Percentiles rank a stretch among this genome's conserved stretches.
Conservation (phyloP, 2,329 filamentous ascomycete genomes). For the Emmonsiellopsis sp. region DNA sequence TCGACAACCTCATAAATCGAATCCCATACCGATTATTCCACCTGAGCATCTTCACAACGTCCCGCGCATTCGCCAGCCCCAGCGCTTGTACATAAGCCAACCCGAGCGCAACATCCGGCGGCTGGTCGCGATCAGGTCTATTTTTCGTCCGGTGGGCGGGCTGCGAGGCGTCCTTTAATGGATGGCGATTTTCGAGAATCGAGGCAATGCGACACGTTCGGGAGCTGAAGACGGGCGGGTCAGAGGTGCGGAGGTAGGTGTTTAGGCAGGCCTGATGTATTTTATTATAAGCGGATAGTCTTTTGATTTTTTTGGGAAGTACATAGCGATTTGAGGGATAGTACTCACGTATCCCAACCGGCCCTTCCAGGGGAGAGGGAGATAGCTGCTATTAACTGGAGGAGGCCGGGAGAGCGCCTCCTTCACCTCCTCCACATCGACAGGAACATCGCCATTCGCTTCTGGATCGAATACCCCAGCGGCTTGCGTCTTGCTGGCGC, state of each 20-base stretch:
- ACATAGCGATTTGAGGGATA: background rate
- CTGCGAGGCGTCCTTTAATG: constrained; percentile 62
- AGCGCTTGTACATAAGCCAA: constrained; percentile 66
- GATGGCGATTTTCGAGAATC: constrained; percentile 80
- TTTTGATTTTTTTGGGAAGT: background rate
- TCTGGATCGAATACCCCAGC: constrained; percentile 39
- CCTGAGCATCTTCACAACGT: constrained; percentile 73
- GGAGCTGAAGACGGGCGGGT: constrained; percentile 79
- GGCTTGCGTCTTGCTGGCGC: constrained; percentile 1
- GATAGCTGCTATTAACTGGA: constrained; percentile 69
- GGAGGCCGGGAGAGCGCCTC: constrained; percentile 56
- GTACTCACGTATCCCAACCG: constrained; percentile 71
- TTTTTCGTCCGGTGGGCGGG: constrained; percentile 81
- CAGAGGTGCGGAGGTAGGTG: constrained; percentile 75
- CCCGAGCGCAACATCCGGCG: constrained; percentile 59
- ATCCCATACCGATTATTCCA: constrained; percentile 94
- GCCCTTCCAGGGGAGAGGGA: constrained; percentile 86
- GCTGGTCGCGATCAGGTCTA: constrained; percentile 63
- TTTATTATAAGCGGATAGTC: constrained; percentile 15
- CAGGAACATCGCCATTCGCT: constrained; percentile 41
- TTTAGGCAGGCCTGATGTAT: constrained; percentile 66
- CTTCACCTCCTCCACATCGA: constrained; percentile 48
- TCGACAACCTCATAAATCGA: constrained; percentile 83
- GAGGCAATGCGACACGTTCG: constrained; percentile 85
- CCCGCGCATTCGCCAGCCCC: constrained; percentile 70